Conservation (phyloP, 306 rosid genomes). For the Cicer bijugum region DNA sequence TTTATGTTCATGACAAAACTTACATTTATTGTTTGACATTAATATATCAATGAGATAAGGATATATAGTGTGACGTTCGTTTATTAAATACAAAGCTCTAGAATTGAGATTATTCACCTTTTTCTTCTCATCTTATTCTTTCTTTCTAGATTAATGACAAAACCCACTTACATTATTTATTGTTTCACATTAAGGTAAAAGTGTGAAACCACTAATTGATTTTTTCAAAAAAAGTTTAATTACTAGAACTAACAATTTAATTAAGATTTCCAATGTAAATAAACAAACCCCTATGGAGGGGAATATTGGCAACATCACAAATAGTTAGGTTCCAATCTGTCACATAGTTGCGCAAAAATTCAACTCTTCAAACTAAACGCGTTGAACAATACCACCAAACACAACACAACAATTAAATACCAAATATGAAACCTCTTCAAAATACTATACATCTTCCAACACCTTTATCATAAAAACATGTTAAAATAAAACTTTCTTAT, state of each 20-base stretch:
- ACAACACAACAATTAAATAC: slow-evolving; percentile 10
- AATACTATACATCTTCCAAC: slow-evolving; percentile 4
- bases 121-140: not conserved
- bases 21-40: not conserved
- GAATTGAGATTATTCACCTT: not conserved
- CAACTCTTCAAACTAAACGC: slow-evolving; percentile 62
- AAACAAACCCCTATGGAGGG: not conserved
- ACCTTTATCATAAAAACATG: slow-evolving; percentile 36
- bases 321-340: slow-evolving; percentile 54
- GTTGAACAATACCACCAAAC: slow-evolving; percentile 55
- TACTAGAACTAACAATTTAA: too few relatives aligned
- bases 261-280: not conserved
- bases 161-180: not conserved
- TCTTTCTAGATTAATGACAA: not conserved
- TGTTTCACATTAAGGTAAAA: slow-evolving; percentile 10
- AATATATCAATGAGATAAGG: not conserved
- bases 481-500: slow-evolving; percentile 2
- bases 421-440: slow-evolving; percentile 2
- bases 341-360: slow-evolving; percentile 47
- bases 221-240: not conserved
- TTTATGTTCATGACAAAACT: not conserved
- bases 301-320: slow-evolving; percentile 35
- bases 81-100: not conserved
- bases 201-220: slow-evolving; percentile 1
- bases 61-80: not conserved